These are phyloP conservation scores for Cercophora samala DNA, from an alignment of 495 filamentous ascomycete species.

Conservation along the genomic window DNA sequence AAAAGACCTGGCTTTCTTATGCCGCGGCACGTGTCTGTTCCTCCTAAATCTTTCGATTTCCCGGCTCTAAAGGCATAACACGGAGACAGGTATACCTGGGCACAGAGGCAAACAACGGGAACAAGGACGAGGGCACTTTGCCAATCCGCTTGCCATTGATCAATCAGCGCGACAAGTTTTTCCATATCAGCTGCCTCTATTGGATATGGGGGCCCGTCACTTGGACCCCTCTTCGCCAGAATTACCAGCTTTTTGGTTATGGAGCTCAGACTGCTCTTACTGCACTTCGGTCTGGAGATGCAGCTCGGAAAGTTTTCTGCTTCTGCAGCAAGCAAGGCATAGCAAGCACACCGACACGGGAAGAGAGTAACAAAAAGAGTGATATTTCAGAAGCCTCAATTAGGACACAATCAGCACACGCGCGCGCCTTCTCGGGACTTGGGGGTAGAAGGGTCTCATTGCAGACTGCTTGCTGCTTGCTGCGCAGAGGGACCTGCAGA, in stretches of 20 bases:
- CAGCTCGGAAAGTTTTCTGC: neutral
- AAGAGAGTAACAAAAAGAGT: neutral
- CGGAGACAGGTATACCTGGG: slow-evolving; percentile 1
- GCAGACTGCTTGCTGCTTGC: neutral
- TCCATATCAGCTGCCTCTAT: slow-evolving; percentile 1
- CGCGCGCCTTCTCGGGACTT: neutral
- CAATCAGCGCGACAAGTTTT: neutral
- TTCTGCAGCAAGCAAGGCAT: neutral
- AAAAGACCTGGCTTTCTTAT: neutral
- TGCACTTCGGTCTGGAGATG: neutral
- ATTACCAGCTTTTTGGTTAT: neutral
- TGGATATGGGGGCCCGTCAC: neutral
- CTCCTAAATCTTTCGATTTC: slow-evolving; percentile 6
- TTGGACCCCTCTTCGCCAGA: neutral
- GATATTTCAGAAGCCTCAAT: neutral
- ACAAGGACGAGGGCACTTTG: slow-evolving; percentile 12
- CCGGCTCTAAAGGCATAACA: slow-evolving; percentile 5
- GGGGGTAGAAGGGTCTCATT: neutral
- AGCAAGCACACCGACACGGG: neutral
- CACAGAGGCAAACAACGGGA: neutral
- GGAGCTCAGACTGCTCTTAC: too few relatives aligned
- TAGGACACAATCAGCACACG: slow-evolving; percentile 5
- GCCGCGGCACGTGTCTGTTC: neutral
- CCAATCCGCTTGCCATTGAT: slow-evolving; percentile 4
- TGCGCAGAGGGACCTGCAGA: neutral